Evolutionary conservation across 768 basidiomycete species (phyloP).

Genomic region (Crepidotus variabilis): DNA sequence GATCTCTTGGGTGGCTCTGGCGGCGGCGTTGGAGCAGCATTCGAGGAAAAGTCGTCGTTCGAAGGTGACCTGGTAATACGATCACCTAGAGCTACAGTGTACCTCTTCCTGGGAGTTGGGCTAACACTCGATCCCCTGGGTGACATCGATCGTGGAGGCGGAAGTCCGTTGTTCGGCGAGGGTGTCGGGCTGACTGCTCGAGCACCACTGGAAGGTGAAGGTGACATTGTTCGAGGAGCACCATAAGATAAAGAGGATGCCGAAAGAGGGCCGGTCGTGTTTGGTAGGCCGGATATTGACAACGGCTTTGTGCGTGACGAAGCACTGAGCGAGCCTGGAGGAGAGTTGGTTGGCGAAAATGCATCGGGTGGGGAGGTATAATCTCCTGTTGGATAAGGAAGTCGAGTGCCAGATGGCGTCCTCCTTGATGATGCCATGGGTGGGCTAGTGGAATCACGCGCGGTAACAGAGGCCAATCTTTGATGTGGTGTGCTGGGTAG

Average conservation of each 20-base stretch:
- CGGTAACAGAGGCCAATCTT: conserved; percentile 39
- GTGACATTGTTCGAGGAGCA: conserved; percentile 25
- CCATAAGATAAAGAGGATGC: conserved; percentile 23
- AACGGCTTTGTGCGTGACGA: conserved; percentile 42
- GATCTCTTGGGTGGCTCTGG: conserved; percentile 8
- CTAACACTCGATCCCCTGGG: conserved; percentile 54
- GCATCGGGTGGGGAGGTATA: conserved; percentile 64
- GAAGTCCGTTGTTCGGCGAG: conserved; percentile 30
- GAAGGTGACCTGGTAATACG: conserved; percentile 40
- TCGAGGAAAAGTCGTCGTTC: conserved; percentile 22
- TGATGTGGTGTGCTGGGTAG: conserved; percentile 34
- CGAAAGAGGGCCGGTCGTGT: conserved; percentile 18
- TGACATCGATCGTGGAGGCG: conserved; percentile 31
- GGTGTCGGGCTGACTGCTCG: conserved; percentile 19
- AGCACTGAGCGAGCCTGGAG: conserved; percentile 52
- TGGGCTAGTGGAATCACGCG: conserved; percentile 61
- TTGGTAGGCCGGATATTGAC: conserved; percentile 41
- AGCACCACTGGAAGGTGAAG: conserved; percentile 10
- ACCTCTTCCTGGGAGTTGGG: conserved; percentile 78
- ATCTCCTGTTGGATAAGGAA: conserved; percentile 83
- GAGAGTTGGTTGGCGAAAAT: conserved; percentile 39
- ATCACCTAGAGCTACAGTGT: conserved; percentile 81
- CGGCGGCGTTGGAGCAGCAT: conserved; percentile 8
- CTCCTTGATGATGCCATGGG: conserved; percentile 48
- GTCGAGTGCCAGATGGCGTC: conserved; percentile 46